Percentiles rank a stretch among this genome's conserved stretches.
These are phyloP conservation scores for Bretschneidera sinensis DNA, from an alignment of 345 rosid species.

Conservation along the genomic window DNA sequence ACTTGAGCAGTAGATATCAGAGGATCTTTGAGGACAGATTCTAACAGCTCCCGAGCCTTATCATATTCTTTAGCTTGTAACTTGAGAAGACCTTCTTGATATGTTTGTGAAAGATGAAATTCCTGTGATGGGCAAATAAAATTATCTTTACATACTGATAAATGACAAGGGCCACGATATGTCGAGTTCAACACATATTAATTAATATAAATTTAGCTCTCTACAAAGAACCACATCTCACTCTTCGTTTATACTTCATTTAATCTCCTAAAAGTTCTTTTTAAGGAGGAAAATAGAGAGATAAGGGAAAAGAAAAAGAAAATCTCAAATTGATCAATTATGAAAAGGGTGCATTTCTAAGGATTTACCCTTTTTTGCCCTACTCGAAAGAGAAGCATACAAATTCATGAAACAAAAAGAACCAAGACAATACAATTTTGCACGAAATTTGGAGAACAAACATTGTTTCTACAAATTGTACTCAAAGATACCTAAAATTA, in stretches of 20 bases:
- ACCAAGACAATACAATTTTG: too few species aligned
- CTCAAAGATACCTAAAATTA: too few species aligned
- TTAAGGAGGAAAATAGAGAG: not conserved
- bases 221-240: too few species aligned
- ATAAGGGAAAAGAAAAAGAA: not conserved
- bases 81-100: conserved; percentile 86
- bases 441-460: too few species aligned
- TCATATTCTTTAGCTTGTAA: conserved; percentile 84
- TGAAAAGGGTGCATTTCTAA: not conserved
- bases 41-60: conserved; percentile 69
- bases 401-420: too few species aligned
- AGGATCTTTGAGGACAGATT: conserved; percentile 82
- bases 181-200: too few species aligned
- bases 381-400: not conserved
- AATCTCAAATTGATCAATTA: not conserved
- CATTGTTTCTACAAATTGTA: too few species aligned
- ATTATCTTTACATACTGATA: too few species aligned
- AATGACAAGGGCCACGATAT: too few species aligned
- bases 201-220: not conserved
- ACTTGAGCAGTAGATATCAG: conserved; percentile 69
- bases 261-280: not conserved
- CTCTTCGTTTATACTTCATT: not conserved
- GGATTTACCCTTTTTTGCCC: too few species aligned
- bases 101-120: conserved; percentile 84
- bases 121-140: conserved; percentile 43